These are phyloP conservation scores for Cicer pinnatifidum DNA, from an alignment of 306 rosid species.

Conservation along the genomic window DNA sequence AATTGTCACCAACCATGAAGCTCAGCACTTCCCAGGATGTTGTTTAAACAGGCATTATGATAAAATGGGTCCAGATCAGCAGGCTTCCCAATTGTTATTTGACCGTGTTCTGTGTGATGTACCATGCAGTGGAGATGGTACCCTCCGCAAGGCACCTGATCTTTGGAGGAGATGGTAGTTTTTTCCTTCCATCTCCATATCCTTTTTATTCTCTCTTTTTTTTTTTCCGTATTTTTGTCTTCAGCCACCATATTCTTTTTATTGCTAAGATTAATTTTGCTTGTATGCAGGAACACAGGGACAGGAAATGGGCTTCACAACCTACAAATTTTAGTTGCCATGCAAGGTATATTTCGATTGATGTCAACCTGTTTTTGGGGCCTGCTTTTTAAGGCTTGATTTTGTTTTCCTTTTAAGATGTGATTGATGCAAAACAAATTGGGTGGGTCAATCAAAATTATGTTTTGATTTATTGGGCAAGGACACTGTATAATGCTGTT, in stretches of 20 bases:
- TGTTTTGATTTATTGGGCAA: conserved; percentile 28
- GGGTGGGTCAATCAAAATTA: conserved; percentile 13
- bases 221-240: background rate
- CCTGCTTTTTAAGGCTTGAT: conserved; percentile 18
- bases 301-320: conserved; percentile 81
- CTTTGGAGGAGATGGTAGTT: conserved; percentile 93
- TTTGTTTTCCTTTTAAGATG: conserved; percentile 18
- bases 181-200: conserved; percentile 25
- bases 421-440: conserved; percentile 19
- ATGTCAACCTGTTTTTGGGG: conserved; percentile 22
- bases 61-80: conserved; percentile 45
- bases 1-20: conserved; percentile 91
- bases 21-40: conserved; percentile 94
- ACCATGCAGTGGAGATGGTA: conserved; percentile 98
- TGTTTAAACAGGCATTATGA: conserved; percentile 51
- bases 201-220: conserved; percentile 5
- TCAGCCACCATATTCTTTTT: conserved; percentile 12
- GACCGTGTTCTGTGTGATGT: conserved; percentile 95
- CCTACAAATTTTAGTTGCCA: conserved; percentile 84
- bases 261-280: conserved; percentile 36
- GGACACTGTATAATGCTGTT: conserved; percentile 10
- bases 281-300: conserved; percentile 75
- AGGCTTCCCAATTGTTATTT: conserved; percentile 60
- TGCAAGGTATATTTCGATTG: conserved; percentile 51
- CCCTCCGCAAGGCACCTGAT: conserved; percentile 98